phyloP scores from a whole-genome alignment of 2,329 filamentous ascomycete species.

The Botrytis pseudocinerea region DNA sequence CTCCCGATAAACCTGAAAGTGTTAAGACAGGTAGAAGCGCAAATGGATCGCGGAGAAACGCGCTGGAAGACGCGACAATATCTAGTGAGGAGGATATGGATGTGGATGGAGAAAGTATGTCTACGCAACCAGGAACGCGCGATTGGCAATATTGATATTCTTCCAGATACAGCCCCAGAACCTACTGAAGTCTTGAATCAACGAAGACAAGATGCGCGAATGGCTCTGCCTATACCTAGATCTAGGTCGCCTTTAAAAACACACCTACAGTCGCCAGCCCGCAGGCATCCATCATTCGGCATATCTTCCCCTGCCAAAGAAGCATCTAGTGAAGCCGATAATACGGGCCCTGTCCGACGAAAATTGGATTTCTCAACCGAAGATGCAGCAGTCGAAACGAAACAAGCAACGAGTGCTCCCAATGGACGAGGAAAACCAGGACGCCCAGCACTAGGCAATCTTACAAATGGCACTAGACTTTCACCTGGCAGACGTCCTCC shows the following conservation, averaged over 20 bases:
- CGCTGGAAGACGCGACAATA: constrained; percentile 45
- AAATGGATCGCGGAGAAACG: constrained; percentile 28
- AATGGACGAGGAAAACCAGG: constrained; percentile 22
- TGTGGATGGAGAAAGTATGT: constrained; percentile 57
- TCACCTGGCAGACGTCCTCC: constrained; percentile 23
- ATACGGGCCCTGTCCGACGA: constrained; percentile 36
- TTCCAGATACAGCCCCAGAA: constrained; percentile 51
- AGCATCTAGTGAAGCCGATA: constrained; percentile 32
- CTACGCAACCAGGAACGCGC: neutral
- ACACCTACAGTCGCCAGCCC: constrained; percentile 40
- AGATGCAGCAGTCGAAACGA: constrained; percentile 27
- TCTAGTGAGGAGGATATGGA: constrained; percentile 62
- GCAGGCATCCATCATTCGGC: constrained; percentile 40
- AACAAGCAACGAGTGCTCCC: constrained; percentile 6
- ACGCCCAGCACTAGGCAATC: constrained; percentile 25
- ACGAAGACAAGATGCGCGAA: constrained; percentile 36
- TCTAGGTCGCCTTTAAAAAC: constrained; percentile 43
- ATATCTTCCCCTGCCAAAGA: constrained; percentile 39
- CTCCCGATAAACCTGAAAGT: constrained; percentile 61
- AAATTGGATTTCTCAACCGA: constrained; percentile 40
- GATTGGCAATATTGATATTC: constrained; percentile 25
- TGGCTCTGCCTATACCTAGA: constrained; percentile 39
- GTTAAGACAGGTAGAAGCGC: constrained; percentile 19
- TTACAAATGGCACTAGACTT: constrained; percentile 32
- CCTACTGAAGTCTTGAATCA: constrained; percentile 47